Base-by-base conservation (phyloP, 75 land plant species). In the Selaginella moellendorffii region DNA sequence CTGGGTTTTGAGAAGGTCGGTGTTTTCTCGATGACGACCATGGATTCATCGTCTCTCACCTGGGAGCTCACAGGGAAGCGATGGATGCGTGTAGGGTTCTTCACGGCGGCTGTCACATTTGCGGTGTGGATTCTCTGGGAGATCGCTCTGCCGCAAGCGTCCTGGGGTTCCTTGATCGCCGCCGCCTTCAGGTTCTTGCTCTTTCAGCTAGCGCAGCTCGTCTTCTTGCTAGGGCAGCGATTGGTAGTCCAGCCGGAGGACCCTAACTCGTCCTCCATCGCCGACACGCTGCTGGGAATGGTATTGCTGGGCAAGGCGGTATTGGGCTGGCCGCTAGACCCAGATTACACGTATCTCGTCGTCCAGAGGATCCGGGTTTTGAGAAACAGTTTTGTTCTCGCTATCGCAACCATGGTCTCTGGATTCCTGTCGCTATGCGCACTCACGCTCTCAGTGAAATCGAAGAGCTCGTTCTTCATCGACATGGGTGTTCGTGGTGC, bases 401-500 rank as follows among this genome's bases (percentile, higher is more conserved):
- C 31, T 0, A 31, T 69, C 19, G 24, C 53, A 12, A 27, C 65
- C 28, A 29, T 46, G 0, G 24, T 68, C 17, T 68, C 76, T 26
- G 76, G 76, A 9, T 63, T 29, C 20, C 23, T 74, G 17, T 31
- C 76, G 12, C 27, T 74, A 1, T n/a, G 64, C 26, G 28, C 76
- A 22, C 53, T 69, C 67, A 51, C 54, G 24, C 63, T 29, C 53
- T 24, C 42, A 21, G 5, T 25, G 1, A 20, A 21, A 23, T 52
- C 56, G 31, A 31, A 24, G 12, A 31, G 8, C 14, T 23, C 26
- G 24, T 26, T 14, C 12, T n/a, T n/a, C n/a, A n/a, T n/a, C n/a
- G 2, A 65, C 53, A 24, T 54, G 26, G 76, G 61, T 0, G 25
- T 54, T 12, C 72, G 81, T 23, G 97, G 97, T 29, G 77, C 75